Evolutionary conservation across 306 rosid species (phyloP), one percentile per base, ranked within the genome.

Genomic region (Acmispon strigosus): DNA sequence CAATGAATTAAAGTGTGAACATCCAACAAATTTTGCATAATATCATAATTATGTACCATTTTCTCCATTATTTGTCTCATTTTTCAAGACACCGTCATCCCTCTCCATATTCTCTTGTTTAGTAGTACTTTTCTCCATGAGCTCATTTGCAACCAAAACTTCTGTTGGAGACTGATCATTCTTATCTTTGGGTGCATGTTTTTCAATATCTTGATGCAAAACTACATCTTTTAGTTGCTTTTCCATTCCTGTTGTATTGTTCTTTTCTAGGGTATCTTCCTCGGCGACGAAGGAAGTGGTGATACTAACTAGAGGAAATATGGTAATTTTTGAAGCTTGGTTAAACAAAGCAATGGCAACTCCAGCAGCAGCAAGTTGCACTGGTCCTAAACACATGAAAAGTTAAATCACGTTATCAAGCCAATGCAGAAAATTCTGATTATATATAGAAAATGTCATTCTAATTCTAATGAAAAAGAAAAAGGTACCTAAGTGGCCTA

Each of bases 301-400:
- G 80, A 91, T 83, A 77, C 97, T 91, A 48, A 91, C 97, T 19
- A 91, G 90, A 1, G 97, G 97, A 82, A 89, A 92, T 62, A 92
- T 89, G 41, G 95, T 86, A 20, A 92, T 89, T 82, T 92, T 87
- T 47, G 96, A 92, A 49, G 98, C 98, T 77, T 89, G 96, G 62
- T 92, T 92, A 84, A 89, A 92, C 63, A 92, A 50, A 20, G 97
- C 96, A 56, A 92, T 92, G 34, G 97, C 78, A 15, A 89, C 90
- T 62, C 97, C 97, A 1, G 90, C 98, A 14, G 96, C 98, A 32
- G 96, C 98, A 56, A 92, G 92, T 47, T 92, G 94, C 70, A 92
- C 96, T 0, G 98, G 82, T 18, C 98, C 98, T 92, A 63, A 9
- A 37, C 41, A 27, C n/a, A 49, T 44, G 44, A 53, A 18, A 2